Evolutionary conservation across 2,329 filamentous ascomycete species (phyloP).

Genomic region (Westerdykella sp.): DNA sequence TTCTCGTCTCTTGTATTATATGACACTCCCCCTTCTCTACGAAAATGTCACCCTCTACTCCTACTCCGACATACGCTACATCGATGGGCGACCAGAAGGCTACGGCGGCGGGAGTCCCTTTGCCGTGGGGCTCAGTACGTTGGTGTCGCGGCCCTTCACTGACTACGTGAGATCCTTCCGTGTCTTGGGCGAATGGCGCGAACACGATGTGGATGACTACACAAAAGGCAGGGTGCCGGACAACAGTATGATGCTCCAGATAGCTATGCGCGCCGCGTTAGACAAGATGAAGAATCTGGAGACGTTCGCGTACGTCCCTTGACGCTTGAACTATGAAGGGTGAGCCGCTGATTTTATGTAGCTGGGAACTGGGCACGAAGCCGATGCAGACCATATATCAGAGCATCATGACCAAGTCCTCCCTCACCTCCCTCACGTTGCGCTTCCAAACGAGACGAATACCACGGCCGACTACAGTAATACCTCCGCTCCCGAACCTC

Average conservation of each 20-base stretch:
- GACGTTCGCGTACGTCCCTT: conserved; percentile 44
- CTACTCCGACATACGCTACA: conserved; percentile 54
- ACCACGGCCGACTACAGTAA: conserved; percentile 51
- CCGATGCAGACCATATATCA: conserved; percentile 54
- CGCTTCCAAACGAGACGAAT: conserved; percentile 51
- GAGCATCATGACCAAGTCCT: conserved; percentile 46
- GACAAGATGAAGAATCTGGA: conserved; percentile 53
- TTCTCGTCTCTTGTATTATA: conserved; percentile 58
- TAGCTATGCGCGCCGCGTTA: conserved; percentile 52
- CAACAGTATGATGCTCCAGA: conserved; percentile 58
- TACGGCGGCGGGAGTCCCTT: conserved; percentile 59
- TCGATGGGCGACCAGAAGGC: conserved; percentile 53
- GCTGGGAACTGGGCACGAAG: conserved; percentile 58
- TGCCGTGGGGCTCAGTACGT: conserved; percentile 55
- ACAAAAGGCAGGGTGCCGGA: conserved; percentile 56
- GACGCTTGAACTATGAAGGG: not conserved
- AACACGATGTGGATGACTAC: conserved; percentile 53
- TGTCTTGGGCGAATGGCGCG: conserved; percentile 53
- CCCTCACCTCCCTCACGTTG: conserved; percentile 50
- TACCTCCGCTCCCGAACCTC: conserved; percentile 53
- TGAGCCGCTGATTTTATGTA: conserved; percentile 22
- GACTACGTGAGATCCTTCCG: conserved; percentile 49
- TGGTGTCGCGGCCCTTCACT: conserved; percentile 52
- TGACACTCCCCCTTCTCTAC: conserved; percentile 58
- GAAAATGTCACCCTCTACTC: conserved; percentile 51